These are phyloP conservation scores for Bolboschoenus planiculmis DNA, from an alignment of 176 grass and related monocot species.

Conservation along the genomic window DNA sequence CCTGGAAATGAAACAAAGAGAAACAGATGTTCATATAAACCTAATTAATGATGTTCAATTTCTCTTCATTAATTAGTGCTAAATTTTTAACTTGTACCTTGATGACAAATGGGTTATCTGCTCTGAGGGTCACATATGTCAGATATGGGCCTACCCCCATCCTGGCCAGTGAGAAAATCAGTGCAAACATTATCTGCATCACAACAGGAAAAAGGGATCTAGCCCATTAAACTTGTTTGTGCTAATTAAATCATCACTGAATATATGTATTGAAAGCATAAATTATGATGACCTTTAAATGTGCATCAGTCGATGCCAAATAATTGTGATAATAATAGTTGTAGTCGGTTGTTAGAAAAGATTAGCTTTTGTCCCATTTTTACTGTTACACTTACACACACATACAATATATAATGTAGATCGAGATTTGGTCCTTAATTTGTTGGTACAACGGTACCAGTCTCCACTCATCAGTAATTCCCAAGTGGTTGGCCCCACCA, in stretches of 20 bases:
- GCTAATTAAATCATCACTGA: too few species aligned
- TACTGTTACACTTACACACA: too few species aligned
- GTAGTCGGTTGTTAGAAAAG: too few species aligned
- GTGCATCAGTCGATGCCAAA: too few species aligned
- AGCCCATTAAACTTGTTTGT: too few species aligned
- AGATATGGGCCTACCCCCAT: constrained; percentile 79
- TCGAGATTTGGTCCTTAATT: too few species aligned
- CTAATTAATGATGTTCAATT: neutral
- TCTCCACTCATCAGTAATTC: neutral
- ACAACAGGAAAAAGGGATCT: neutral
- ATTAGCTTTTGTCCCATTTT: too few species aligned
- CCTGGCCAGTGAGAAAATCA: constrained; percentile 65
- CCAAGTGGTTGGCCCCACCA: neutral
- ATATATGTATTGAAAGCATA: too few species aligned
- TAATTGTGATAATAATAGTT: too few species aligned
- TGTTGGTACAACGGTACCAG: too few species aligned
- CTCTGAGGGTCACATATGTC: constrained; percentile 46
- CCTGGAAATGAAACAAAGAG: neutral
- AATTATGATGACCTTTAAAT: too few species aligned
- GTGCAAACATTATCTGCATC: constrained; percentile 64
- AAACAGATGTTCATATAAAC: neutral
- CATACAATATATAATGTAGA: too few species aligned
- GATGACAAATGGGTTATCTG: constrained; percentile 49
- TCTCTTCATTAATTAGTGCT: neutral
- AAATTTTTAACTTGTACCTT: neutral